Base-by-base conservation (phyloP, 2,329 filamentous ascomycete species). In the Chaetomiaceae sp. region DNA sequence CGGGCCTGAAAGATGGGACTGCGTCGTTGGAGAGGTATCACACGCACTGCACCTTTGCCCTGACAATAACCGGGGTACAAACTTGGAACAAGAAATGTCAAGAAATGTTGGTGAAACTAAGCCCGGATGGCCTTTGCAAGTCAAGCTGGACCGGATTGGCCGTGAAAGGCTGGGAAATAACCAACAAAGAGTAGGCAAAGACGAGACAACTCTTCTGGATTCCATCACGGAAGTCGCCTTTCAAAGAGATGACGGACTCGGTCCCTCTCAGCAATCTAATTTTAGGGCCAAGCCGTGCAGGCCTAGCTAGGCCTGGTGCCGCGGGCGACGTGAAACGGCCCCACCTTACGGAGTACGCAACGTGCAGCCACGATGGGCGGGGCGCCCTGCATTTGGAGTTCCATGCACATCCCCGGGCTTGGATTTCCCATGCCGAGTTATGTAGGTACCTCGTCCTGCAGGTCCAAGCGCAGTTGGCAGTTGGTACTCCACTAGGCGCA, bases 401-500 rank as follows among this genome's bases (percentile, higher is more conserved):
- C 56, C 56, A 61, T 56, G 53, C 33, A 43, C 48, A 43, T 56
- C 49, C 36, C 42, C 38, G 44, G 43, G 48, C 37, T 23, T 14
- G 29, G 29, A 37, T 44, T 32, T 29, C 40, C 23, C 36, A 38
- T 18, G 30, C 25, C 33, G 33, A 29, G 58, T 25, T 60, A 61
- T 14, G 16, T 16, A 21, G 49, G 32, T 55, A 60, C 59, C 13
- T 27, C 9, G 29, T 2, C 4, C 11, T 4, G 21, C n/a, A 13
- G 11, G 38, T 2, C n/a, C 3, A 21, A 27, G 27, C 32, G 33
- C 25, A 20, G 6, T 27, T 14, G n/a, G n/a, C n/a, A n/a, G n/a
- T 10, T 14, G 16, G 61, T 63, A 60, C 27, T 47, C 3, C 37
- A 16, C 51, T 63, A 63, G 37, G 30, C 20, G 32, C 48, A 41